Percentiles rank a stretch among this genome's conserved stretches.
These are phyloP conservation scores for Antarctomyces pellizariae DNA, from an alignment of 495 filamentous ascomycete species.

Conservation along the genomic window DNA sequence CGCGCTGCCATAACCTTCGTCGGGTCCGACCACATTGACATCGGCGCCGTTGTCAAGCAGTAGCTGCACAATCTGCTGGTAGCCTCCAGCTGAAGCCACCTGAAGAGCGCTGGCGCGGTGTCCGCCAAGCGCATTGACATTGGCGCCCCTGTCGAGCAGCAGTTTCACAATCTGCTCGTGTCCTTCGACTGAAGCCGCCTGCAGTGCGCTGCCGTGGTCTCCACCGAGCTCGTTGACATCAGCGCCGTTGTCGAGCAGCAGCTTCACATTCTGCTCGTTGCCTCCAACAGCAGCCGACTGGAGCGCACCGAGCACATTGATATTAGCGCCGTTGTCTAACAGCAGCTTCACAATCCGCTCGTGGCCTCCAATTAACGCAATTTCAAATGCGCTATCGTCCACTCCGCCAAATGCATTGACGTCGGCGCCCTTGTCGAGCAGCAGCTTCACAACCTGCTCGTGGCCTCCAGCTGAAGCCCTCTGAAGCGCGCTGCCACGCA, in stretches of 20 bases:
- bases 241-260: constrained; percentile 1
- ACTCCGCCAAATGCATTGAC: constrained; percentile 6
- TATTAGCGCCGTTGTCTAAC: constrained; percentile 9
- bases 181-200: constrained; percentile 2
- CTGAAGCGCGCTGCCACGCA: constrained; percentile 8
- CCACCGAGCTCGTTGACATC: constrained; percentile 3
- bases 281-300: neutral
- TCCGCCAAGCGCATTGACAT: constrained; percentile 1
- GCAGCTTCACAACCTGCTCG: constrained; percentile 7
- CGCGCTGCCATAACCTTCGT: constrained; percentile 4
- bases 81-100: constrained; percentile 7
- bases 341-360: constrained; percentile 3
- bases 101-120: constrained; percentile 11
- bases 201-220: constrained; percentile 3
- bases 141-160: constrained; percentile 11
- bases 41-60: constrained; percentile 12
- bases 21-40: constrained; percentile 5
- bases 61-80: constrained; percentile 5
- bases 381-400: too few species aligned
- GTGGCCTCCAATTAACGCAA: too few species aligned
- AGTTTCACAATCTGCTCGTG: constrained; percentile 1
- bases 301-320: constrained; percentile 6
- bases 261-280: neutral
- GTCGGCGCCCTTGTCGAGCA: constrained; percentile 9
- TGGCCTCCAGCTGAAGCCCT: constrained; percentile 8